Conservation (phyloP, 139 green algal species). For the Gonium pectorale region DNA sequence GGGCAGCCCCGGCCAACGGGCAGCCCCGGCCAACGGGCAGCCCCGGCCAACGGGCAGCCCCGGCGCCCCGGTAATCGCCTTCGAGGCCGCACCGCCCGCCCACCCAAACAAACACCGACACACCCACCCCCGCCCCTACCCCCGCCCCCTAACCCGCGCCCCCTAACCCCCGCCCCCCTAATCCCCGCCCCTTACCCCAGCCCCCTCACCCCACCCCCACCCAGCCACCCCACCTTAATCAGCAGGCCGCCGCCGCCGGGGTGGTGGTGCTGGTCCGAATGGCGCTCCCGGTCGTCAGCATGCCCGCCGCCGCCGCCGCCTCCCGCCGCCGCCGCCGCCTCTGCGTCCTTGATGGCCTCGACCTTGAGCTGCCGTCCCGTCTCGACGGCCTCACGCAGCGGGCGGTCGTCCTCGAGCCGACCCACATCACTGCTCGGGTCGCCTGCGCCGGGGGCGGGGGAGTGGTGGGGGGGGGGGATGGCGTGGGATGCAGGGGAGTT, state of each 20-base stretch:
- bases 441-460: neutral
- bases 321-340: neutral
- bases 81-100: too few species aligned
- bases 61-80: too few species aligned
- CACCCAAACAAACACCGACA: too few species aligned
- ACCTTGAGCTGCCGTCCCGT: neutral
- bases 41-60: too few species aligned
- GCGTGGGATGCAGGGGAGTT: neutral
- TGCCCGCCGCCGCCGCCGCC: neutral
- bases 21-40: too few species aligned
- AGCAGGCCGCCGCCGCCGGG: neutral
- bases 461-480: too few species aligned
- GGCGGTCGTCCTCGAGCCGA: constrained; percentile 16
- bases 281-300: neutral
- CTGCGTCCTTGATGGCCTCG: neutral
- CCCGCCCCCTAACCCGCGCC: too few species aligned
- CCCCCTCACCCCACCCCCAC: too few species aligned
- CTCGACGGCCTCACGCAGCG: neutral
- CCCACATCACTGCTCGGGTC: constrained; percentile 24
- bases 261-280: neutral
- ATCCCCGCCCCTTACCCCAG: too few species aligned
- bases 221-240: neutral
- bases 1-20: too few species aligned
- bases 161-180: too few species aligned
- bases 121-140: too few species aligned